phyloP scores from a whole-genome alignment of 148 eudicot genomes.

The Vaccinium vitisidaea region DNA sequence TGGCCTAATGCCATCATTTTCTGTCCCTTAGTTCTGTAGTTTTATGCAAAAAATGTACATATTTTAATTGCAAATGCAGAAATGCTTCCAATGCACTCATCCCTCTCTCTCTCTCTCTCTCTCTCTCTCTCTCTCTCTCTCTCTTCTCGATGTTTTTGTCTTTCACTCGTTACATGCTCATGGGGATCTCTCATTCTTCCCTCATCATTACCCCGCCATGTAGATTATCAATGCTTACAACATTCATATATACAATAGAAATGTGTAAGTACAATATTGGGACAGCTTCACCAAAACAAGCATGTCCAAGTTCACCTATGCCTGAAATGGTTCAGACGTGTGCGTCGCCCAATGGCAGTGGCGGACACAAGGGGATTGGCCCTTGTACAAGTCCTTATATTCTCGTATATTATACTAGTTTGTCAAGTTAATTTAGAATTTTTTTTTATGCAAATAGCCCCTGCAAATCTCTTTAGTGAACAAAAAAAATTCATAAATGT shows the following conservation, averaged over 20 bases:
- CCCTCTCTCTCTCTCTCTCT: conserved; percentile 4
- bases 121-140: not conserved
- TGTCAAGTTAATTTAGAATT: too few species aligned
- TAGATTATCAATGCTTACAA: not conserved
- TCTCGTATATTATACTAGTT: too few species aligned
- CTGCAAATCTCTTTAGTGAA: too few species aligned
- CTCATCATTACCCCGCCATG: conserved; percentile 17
- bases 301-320: conserved; percentile 1
- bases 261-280: not conserved
- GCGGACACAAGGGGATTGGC: too few species aligned
- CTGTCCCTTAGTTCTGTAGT: not conserved
- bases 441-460: too few species aligned
- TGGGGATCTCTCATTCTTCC: conserved; percentile 24
- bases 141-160: conserved; percentile 25
- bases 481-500: too few species aligned
- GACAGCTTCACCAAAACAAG: conserved; percentile 10
- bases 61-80: not conserved
- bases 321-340: not conserved
- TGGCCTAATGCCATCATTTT: not conserved
- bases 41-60: not conserved
- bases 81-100: conserved; percentile 8
- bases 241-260: too few species aligned
- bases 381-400: too few species aligned
- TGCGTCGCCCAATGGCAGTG: not conserved
- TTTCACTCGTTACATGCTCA: conserved; percentile 17